These are phyloP conservation scores for Fusarium veterinarium DNA, from an alignment of 2,329 filamentous ascomycete species.

Conservation along the genomic window DNA sequence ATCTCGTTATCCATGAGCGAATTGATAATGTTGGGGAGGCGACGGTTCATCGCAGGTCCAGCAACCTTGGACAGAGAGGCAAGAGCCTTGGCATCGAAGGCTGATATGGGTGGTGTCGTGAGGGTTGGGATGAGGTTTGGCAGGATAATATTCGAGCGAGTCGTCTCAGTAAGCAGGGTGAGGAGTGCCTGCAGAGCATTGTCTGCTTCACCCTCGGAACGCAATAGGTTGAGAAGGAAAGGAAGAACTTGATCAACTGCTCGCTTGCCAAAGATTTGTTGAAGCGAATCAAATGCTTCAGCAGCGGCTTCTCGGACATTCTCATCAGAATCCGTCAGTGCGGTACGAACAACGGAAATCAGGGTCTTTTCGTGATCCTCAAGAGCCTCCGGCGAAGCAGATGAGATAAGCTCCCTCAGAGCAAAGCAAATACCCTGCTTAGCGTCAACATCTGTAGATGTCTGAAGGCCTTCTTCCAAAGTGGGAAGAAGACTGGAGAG, in stretches of 20 bases:
- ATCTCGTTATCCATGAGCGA: conserved; percentile 94
- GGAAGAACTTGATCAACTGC: conserved; percentile 96
- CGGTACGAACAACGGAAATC: conserved; percentile 92
- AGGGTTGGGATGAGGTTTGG: conserved; percentile 96
- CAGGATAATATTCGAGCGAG: conserved; percentile 93
- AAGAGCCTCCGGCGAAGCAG: conserved; percentile 86
- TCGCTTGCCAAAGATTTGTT: conserved; percentile 92
- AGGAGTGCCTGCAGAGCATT: conserved; percentile 93
- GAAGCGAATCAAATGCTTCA: conserved; percentile 95
- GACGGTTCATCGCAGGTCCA: conserved; percentile 88
- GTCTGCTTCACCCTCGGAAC: conserved; percentile 86
- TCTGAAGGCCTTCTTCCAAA: conserved; percentile 89
- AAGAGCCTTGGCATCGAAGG: conserved; percentile 94
- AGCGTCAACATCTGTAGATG: conserved; percentile 88
- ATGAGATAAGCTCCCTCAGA: conserved; percentile 90
- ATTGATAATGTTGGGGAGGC: conserved; percentile 90
- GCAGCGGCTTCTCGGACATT: conserved; percentile 96
- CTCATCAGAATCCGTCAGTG: conserved; percentile 87
- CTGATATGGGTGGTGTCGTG: conserved; percentile 87
- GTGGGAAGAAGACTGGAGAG: conserved; percentile 89
- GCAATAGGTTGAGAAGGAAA: conserved; percentile 88
- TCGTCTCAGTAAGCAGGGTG: conserved; percentile 92
- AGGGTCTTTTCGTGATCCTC: conserved; percentile 96
- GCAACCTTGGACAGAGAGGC: conserved; percentile 94
- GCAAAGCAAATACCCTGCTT: conserved; percentile 98